These are phyloP conservation scores for Cantharellus cinnabarinus DNA, from an alignment of 768 basidiomycete species.

Conservation along the genomic window DNA sequence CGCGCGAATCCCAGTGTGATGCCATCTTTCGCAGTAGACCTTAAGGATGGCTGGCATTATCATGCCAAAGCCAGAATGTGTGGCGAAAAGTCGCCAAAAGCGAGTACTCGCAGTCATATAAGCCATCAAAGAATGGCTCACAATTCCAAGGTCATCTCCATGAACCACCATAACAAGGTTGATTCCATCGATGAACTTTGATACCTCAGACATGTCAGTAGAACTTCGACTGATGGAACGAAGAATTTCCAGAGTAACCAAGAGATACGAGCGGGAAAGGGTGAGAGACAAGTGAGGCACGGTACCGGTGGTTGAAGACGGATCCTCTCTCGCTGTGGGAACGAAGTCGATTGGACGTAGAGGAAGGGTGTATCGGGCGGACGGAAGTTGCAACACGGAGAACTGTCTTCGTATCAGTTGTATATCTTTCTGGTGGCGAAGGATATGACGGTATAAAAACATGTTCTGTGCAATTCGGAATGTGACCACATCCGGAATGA, in stretches of 20 bases:
- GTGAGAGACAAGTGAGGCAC: conserved; percentile 33
- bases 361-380: conserved; percentile 3
- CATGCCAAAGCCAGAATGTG: conserved; percentile 48
- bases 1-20: conserved; percentile 33
- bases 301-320: neutral
- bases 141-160: conserved; percentile 55
- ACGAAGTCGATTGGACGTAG: conserved; percentile 20
- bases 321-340: conserved; percentile 13
- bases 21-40: conserved; percentile 41
- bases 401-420: conserved; percentile 45
- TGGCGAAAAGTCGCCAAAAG: conserved; percentile 54
- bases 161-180: conserved; percentile 48
- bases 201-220: conserved; percentile 47
- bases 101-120: conserved; percentile 58
- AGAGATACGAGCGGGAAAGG: conserved; percentile 45
- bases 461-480: conserved; percentile 53
- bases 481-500: conserved; percentile 22
- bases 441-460: conserved; percentile 41
- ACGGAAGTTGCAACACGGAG: conserved; percentile 38
- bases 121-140: conserved; percentile 57
- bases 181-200: conserved; percentile 43
- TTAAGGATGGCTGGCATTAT: conserved; percentile 59
- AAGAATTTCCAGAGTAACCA: conserved; percentile 50
- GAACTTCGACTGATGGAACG: conserved; percentile 50
- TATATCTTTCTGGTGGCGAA: conserved; percentile 46